Evolutionary conservation across 1,139 yeast species (phyloP), one percentile per base, ranked within the genome.

Genomic region (Debaryomycetaceae sp.): DNA sequence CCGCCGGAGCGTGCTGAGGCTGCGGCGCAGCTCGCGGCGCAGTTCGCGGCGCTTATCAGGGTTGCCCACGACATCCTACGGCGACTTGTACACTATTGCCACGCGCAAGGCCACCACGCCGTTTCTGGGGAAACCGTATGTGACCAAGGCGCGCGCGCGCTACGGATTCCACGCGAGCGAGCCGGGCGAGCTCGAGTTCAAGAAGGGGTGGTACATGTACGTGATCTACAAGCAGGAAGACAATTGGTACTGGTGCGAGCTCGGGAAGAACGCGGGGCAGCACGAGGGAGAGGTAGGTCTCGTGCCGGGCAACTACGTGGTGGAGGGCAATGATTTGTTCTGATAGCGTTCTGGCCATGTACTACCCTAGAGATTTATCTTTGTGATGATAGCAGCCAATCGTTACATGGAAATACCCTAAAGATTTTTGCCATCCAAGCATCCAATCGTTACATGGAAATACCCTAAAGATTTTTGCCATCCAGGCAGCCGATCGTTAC

Each of bases 211-310:
- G 62, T 50, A 73, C n/a, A 58, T 85, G 51, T 66, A 75, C 36
- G 72, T 85, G 11, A 53, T 81, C 16, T 74, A 73, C 40, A 77
- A 69, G 61, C 93, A 83, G 49, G 87, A 79, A 31, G 95, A 85
- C 45, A 85, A 86, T 22, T 85, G 95, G 95, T 85, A 80, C 77
- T 77, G 78, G 41, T 80, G 83, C 37, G 94, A 85, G 47, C 72
- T 79, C 30, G 62, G 71, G 6, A 51, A 51, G n/a, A 68, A 69
- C 33, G 62, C 72, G 16, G 70, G 69, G 8, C 65, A 66, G 16
- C 39, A 41, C 5, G 47, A 41, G n/a, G 71, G 70, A 3, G 32
- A 41, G 36, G 62, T 74, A 7, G 95, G 95, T 0, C 63, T 83
- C 30, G 90, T 86, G 3, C 95, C 95, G 10, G 81, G 87, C 33